Evolutionary conservation across 2,329 filamentous ascomycete species (phyloP).

Genomic region (Ophioceras dolichostomum): DNA sequence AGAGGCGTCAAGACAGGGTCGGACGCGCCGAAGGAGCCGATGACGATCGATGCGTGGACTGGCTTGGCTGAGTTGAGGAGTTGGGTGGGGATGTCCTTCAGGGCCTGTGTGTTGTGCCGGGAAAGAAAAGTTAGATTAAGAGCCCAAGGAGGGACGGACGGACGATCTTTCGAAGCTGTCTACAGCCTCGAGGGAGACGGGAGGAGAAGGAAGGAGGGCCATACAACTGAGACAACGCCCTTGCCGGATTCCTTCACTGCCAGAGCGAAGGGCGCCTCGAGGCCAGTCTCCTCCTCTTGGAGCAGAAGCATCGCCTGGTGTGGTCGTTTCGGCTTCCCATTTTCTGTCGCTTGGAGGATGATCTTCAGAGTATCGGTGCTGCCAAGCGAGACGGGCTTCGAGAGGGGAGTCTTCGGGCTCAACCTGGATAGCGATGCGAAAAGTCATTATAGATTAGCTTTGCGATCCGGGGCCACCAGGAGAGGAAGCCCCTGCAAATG

Average conservation of each 20-base stretch:
- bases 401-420: slow-evolving; percentile 43
- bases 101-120: slow-evolving; percentile 49
- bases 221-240: slow-evolving; percentile 71
- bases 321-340: slow-evolving; percentile 65
- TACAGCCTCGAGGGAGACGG: too few species aligned
- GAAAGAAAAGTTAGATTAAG: neutral
- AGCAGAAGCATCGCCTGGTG: slow-evolving; percentile 90
- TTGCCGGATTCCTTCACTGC: slow-evolving; percentile 81
- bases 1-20: slow-evolving; percentile 53
- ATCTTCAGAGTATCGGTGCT: slow-evolving; percentile 68
- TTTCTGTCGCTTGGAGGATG: slow-evolving; percentile 68
- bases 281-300: slow-evolving; percentile 57
- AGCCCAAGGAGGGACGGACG: too few species aligned
- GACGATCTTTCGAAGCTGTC: too few species aligned
- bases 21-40: slow-evolving; percentile 75
- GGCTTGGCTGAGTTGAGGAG: slow-evolving; percentile 57
- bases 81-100: slow-evolving; percentile 80
- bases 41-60: slow-evolving; percentile 67
- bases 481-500: too few species aligned
- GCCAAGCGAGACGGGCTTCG: slow-evolving; percentile 52
- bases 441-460: too few species aligned
- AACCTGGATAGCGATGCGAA: slow-evolving; percentile 32
- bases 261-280: slow-evolving; percentile 82
- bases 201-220: too few species aligned
- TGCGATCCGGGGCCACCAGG: too few species aligned